phyloP scores from a whole-genome alignment of 2,329 filamentous ascomycete species.

The Trichophyton simii region DNA sequence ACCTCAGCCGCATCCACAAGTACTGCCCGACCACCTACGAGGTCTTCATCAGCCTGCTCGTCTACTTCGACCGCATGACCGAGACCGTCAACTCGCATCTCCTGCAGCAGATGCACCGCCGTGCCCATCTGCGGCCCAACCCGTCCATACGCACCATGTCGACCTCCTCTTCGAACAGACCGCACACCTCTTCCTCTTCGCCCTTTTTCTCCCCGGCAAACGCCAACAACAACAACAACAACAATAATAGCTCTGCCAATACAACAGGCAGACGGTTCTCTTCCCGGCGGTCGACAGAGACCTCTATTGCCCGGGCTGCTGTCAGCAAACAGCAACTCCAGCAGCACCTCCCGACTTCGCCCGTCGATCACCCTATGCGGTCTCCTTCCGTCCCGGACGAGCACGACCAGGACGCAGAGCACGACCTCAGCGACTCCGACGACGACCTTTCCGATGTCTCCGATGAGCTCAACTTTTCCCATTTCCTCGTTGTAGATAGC shows the following conservation, averaged over 20 bases:
- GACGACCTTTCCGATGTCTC: conserved; percentile 13
- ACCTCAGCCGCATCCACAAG: conserved; percentile 90
- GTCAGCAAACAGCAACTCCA: neutral
- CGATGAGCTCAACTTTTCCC: conserved; percentile 44
- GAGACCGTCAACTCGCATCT: conserved; percentile 80
- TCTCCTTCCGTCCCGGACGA: conserved; percentile 6
- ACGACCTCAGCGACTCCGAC: conserved; percentile 14
- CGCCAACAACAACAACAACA: neutral
- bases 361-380: neutral
- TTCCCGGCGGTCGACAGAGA: conserved; percentile 4
- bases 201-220: conserved; percentile 13
- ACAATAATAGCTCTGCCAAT: neutral
- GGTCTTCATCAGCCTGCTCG: conserved; percentile 85
- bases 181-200: conserved; percentile 14
- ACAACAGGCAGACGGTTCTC: conserved; percentile 11
- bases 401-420: neutral
- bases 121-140: conserved; percentile 13
- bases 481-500: conserved; percentile 91
- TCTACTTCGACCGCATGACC: conserved; percentile 99
- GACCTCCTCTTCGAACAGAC: conserved; percentile 11
- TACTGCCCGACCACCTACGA: conserved; percentile 98
- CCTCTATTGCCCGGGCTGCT: neutral
- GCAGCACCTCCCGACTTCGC: neutral
- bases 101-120: conserved; percentile 47
- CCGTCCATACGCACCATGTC: conserved; percentile 13